A percentile compares a stretch with the other conserved stretches of the same genome.
phyloP scores from a whole-genome alignment of 768 basidiomycete species.

The Leucosporidium yakuticum region DNA sequence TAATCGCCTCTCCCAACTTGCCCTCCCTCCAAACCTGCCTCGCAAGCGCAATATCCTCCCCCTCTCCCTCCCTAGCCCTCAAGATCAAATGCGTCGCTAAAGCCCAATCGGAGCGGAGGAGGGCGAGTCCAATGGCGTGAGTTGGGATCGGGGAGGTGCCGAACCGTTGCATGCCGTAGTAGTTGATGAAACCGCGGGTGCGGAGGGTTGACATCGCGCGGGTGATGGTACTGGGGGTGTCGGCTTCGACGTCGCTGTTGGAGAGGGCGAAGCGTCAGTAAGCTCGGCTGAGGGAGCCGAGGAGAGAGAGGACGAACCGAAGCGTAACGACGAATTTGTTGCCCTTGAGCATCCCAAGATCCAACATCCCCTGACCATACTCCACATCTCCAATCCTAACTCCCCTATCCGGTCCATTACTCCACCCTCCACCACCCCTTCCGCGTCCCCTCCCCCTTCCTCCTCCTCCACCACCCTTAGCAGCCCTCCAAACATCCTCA shows the following conservation, averaged over 20 bases:
- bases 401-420: constrained; percentile 11
- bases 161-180: constrained; percentile 97
- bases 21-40: constrained; percentile 83
- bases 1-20: constrained; percentile 68
- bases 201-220: constrained; percentile 70
- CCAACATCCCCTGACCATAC: constrained; percentile 73
- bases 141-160: constrained; percentile 95
- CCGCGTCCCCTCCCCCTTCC: constrained; percentile 29
- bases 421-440: constrained; percentile 16
- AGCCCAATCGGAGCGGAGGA: constrained; percentile 85
- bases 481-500: constrained; percentile 66
- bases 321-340: constrained; percentile 93
- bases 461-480: constrained; percentile 49
- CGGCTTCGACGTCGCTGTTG: constrained; percentile 72
- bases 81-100: constrained; percentile 76
- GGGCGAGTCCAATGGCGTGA: constrained; percentile 83
- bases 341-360: constrained; percentile 93
- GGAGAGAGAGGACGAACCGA: constrained; percentile 55
- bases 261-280: constrained; percentile 7
- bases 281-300: too few species aligned
- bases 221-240: constrained; percentile 65
- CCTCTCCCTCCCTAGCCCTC: constrained; percentile 70
- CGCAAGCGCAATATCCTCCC: constrained; percentile 71
- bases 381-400: constrained; percentile 78
- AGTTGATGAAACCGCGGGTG: constrained; percentile 88